Evolutionary conservation across 2,329 filamentous ascomycete species (phyloP), one percentile per base, ranked within the genome.

Genomic region (Aspergillus luchuensis): DNA sequence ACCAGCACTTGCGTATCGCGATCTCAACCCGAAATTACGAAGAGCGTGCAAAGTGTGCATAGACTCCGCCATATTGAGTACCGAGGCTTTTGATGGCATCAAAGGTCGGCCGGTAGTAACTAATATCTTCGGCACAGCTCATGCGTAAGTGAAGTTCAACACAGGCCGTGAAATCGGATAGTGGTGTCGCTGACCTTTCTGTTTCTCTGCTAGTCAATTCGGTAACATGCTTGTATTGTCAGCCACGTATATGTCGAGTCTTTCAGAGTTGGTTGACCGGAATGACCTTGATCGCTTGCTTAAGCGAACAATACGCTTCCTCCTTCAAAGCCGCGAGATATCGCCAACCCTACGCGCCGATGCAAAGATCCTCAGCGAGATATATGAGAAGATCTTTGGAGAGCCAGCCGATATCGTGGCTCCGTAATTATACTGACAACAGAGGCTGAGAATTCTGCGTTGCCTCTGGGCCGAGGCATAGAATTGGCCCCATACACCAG

Each of bases 91-190:
- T 72, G 86, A 90, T 72, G 82, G 82, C 2, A 81, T 85, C 15
- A 77, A 74, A 25, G 79, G 85, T 63, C 86, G 92, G 30, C 86
- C 91, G 8, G 89, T 97, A 55, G 88, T 98, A 58, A 98, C 94
- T n/a, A 98, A 97, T 69, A 89, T 97, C 23, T 96, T 97, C 77
- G 93, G 94, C 56, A 98, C 94, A 17, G 90, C 92, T 63, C 94
- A 97, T 82, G 93, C 94, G 91, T 96, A 90, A 86, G 91, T 61
- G 19, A 15, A 17, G 11, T 3, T n/a, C n/a, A 0, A 8, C 5
- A 30, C 17, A 11, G 8, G 13, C 15, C 28, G 28, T 25, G 28
- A n/a, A 5, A 7, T 21, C 2, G 58, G 11, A 30, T 51, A 17
- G 30, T 19, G 10, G 39, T 17, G 5, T 36, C 51, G 60, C 71